Evolutionary conservation across 257 asterid genomes (phyloP).

Genomic region (Agastache rugosa): DNA sequence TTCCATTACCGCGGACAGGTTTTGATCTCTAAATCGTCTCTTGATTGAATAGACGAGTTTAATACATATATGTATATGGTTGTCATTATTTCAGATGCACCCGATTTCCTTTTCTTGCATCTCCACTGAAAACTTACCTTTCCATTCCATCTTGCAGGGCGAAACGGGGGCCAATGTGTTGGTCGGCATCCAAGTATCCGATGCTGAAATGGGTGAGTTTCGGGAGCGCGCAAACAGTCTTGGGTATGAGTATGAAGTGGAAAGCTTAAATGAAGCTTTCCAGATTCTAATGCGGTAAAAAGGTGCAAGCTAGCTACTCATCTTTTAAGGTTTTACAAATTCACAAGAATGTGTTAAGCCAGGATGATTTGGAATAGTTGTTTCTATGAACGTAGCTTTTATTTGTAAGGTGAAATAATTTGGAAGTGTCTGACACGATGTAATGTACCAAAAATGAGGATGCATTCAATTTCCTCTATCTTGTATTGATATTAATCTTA

Average conservation of each 20-base stretch:
- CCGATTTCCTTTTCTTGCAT: not conserved
- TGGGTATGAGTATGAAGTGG: slow-evolving; percentile 76
- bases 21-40: slow-evolving; percentile 17
- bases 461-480: not conserved
- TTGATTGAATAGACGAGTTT: not conserved
- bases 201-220: slow-evolving; percentile 68
- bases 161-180: slow-evolving; percentile 88
- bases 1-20: slow-evolving; percentile 98
- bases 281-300: slow-evolving; percentile 71
- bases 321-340: slow-evolving; percentile 10
- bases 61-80: not conserved
- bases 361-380: not conserved
- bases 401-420: slow-evolving; percentile 16
- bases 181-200: slow-evolving; percentile 84
- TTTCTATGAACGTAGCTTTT: slow-evolving; percentile 7
- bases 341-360: not conserved
- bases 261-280: slow-evolving; percentile 68
- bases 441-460: slow-evolving; percentile 12
- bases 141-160: slow-evolving; percentile 57
- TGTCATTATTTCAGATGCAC: not conserved
- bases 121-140: slow-evolving; percentile 18
- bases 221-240: slow-evolving; percentile 57
- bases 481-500: no score
- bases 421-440: slow-evolving; percentile 23
- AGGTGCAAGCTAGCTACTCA: slow-evolving; percentile 11